Evolutionary conservation across 1,284 basidiomycete species (phyloP).

Genomic region (Thelephora terrestris): DNA sequence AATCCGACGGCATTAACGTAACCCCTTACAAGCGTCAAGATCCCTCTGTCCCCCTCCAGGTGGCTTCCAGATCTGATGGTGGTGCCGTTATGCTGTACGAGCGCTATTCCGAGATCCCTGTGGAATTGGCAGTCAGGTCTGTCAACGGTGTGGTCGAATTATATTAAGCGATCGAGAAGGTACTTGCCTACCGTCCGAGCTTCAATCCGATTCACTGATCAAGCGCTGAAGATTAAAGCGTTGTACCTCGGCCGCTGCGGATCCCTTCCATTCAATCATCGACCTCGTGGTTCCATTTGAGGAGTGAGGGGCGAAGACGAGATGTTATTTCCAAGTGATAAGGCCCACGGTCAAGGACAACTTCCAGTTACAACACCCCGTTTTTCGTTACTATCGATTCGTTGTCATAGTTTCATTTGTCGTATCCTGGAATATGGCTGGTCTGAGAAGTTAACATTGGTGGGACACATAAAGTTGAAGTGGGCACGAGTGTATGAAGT

Average conservation of each 20-base stretch:
- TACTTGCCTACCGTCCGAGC: neutral
- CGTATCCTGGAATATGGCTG: slow-evolving; percentile 16
- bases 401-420: slow-evolving; percentile 12
- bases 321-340: neutral
- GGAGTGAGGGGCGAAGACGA: slow-evolving; percentile 1
- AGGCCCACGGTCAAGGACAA: neutral
- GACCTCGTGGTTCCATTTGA: neutral
- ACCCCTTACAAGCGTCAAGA: slow-evolving; percentile 15
- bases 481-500: too few relatives aligned
- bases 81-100: slow-evolving; percentile 21
- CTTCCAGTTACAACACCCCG: slow-evolving; percentile 1
- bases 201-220: neutral
- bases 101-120: slow-evolving; percentile 13
- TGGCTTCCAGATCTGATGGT: slow-evolving; percentile 20
- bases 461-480: too few relatives aligned
- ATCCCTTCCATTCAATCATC: neutral
- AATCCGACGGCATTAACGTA: slow-evolving; percentile 16
- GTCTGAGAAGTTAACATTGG: slow-evolving; percentile 9
- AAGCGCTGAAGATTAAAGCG: neutral
- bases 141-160: slow-evolving; percentile 8
- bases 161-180: slow-evolving; percentile 3
- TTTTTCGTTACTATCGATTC: slow-evolving; percentile 7
- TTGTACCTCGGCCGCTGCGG: neutral
- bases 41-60: slow-evolving; percentile 14
- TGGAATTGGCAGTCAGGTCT: slow-evolving; percentile 15